Evolutionary conservation across 2,329 filamentous ascomycete species (phyloP).

Genomic region (Epichloe scottii): DNA sequence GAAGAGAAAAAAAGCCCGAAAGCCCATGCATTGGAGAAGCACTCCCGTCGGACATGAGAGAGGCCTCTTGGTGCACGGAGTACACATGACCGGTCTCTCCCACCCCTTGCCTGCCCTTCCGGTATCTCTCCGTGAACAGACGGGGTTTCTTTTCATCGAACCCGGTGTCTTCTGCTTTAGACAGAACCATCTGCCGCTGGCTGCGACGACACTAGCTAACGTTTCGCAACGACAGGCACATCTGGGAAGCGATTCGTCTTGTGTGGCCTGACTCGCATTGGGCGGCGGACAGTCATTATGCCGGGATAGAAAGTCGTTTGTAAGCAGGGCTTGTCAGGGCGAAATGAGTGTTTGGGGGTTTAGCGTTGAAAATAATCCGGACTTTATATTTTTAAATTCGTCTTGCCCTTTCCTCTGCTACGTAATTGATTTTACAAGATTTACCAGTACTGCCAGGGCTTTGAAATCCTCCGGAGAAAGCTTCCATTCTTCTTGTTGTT

Average conservation of each 20-base stretch:
- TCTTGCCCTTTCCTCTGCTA: not conserved
- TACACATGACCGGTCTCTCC: too few species aligned
- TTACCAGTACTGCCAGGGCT: too few species aligned
- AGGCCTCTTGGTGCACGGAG: too few species aligned
- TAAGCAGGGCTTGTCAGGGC: slow-evolving; percentile 27
- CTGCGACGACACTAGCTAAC: slow-evolving; percentile 13
- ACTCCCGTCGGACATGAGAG: too few species aligned
- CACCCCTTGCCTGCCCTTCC: not conserved
- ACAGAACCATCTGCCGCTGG: not conserved
- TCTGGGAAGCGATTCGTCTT: slow-evolving; percentile 83
- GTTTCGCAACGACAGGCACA: slow-evolving; percentile 46
- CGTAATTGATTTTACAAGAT: too few species aligned
- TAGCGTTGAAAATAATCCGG: not conserved
- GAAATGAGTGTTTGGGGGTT: not conserved
- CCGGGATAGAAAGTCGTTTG: slow-evolving; percentile 66
- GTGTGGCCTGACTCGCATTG: slow-evolving; percentile 88
- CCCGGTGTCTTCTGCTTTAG: not conserved
- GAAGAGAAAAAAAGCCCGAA: too few species aligned
- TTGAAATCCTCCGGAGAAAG: too few species aligned
- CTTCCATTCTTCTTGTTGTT: too few species aligned
- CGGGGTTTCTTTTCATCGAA: not conserved
- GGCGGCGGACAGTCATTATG: slow-evolving; percentile 58
- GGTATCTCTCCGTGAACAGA: not conserved
- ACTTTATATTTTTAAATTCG: not conserved
- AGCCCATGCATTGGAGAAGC: too few species aligned